These are phyloP conservation scores for Hanseniaspora guilliermondii DNA, from an alignment of 805 yeast genomes.

Conservation along the genomic window DNA sequence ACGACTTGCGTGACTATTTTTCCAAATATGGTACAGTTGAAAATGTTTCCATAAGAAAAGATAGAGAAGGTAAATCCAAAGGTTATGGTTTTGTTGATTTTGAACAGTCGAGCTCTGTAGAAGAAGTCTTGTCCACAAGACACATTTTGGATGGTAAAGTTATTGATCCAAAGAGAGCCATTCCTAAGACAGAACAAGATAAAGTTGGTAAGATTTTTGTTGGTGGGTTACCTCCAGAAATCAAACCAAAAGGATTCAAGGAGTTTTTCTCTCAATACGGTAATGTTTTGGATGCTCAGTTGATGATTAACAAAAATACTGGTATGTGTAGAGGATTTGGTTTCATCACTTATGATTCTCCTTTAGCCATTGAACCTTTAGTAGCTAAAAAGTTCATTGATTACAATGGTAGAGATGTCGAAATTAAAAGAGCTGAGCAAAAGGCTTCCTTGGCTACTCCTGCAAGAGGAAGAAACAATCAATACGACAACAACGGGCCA, in stretches of 20 bases:
- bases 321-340: constrained; percentile 97
- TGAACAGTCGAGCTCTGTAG: constrained; percentile 68
- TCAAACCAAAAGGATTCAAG: constrained; percentile 80
- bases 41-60: constrained; percentile 89
- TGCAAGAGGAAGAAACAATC: constrained; percentile 37
- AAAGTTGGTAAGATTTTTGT: constrained; percentile 93
- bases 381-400: constrained; percentile 69
- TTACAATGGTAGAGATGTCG: constrained; percentile 76
- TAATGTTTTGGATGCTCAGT: constrained; percentile 83
- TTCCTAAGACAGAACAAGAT: constrained; percentile 94
- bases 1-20: constrained; percentile 68
- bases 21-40: constrained; percentile 76
- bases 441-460: constrained; percentile 30
- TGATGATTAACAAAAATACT: constrained; percentile 94
- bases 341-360: constrained; percentile 87
- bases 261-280: constrained; percentile 81
- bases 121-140: constrained; percentile 70
- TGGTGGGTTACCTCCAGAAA: constrained; percentile 92
- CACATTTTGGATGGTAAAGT: constrained; percentile 90
- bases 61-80: constrained; percentile 77
- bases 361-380: constrained; percentile 84
- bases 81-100: constrained; percentile 93
- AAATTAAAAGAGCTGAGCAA: constrained; percentile 74
- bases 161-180: constrained; percentile 94
- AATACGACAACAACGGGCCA: constrained; percentile 27